Evolutionary conservation across 1,284 basidiomycete species (phyloP), one percentile per base, ranked within the genome.

Genomic region (Ceratobasidium sp.): DNA sequence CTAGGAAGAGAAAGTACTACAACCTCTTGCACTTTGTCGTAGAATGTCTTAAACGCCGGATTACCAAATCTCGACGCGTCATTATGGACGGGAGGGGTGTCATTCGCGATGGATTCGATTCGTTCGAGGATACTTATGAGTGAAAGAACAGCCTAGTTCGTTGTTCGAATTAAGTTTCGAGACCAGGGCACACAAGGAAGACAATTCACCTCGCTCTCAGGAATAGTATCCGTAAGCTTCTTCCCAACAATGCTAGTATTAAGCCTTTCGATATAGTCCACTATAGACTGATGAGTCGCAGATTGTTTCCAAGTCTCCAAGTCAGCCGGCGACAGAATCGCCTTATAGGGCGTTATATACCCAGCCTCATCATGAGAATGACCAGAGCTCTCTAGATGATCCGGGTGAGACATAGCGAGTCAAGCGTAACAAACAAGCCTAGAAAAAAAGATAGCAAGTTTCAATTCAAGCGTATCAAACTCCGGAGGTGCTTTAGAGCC

Each of bases 21-120:
- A 77, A 92, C 93, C 81, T 92, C 86, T 21, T 83, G 79, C 16
- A 98, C 84, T 78, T 89, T 88, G 81, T 97, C 94, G 78, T 97
- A 95, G 78, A 99, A 96, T 0, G 88, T 89, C 78, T 93, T 87
- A 83, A 99, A 99, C 0, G 97, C 97, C 0, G 97, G 96, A 81
- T 99, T 99, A 1, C 97, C 98, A 78, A 99, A 99, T 30, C 98
- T 85, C 54, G 96, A 98, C 0, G 91, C 90, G 74, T 91, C 89
- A 80, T 98, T 98, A 77, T 96, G 92, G 26, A 97, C 89, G 0
- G 96, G 90, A 2, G 97, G 97, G 0, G 89, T 95, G 1, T 84
- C 84, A 43, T 85, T 83, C 1, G 89, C 92, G 38, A 92, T 83
- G 49, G 83, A 79, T 79, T 94, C 88, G 11, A 98, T 87, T n/a